Conservation (phyloP, 2,329 filamentous ascomycete genomes). For the Ascochyta viciae-villosae region DNA sequence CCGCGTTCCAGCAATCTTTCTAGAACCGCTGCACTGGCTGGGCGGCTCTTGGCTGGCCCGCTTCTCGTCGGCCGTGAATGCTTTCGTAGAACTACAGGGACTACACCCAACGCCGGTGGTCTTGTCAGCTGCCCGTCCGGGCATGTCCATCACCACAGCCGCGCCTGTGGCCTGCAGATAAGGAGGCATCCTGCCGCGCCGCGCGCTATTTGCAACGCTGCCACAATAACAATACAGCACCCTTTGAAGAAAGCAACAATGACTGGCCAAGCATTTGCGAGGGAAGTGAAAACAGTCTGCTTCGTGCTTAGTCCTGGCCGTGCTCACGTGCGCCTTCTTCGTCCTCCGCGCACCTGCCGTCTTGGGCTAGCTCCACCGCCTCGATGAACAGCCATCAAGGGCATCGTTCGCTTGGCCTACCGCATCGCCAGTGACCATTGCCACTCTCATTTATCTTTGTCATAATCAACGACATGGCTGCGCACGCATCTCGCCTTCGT, state of each 20-base stretch:
- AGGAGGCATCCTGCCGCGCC: conserved; percentile 18
- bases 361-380: conserved; percentile 8
- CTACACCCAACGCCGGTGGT: conserved; percentile 12
- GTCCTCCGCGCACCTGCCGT: conserved; percentile 23
- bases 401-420: conserved; percentile 18
- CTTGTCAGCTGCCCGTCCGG: conserved; percentile 36
- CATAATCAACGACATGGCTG: conserved; percentile 27
- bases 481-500: conserved; percentile 13
- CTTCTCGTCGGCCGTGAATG: conserved; percentile 9
- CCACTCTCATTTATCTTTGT: conserved; percentile 20
- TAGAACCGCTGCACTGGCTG: conserved; percentile 23
- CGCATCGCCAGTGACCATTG: background rate
- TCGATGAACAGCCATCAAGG: conserved; percentile 2
- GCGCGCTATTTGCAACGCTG: background rate
- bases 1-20: conserved; percentile 30
- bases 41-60: conserved; percentile 23
- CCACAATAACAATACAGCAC: background rate
- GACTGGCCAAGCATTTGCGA: conserved; percentile 22
- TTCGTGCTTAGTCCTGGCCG: conserved; percentile 18
- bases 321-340: conserved; percentile 27
- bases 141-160: conserved; percentile 12
- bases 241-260: conserved; percentile 16
- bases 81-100: conserved; percentile 4
- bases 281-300: conserved; percentile 1
- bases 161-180: conserved; percentile 15